These are phyloP conservation scores for Entomortierella parvispora DNA, from an alignment of 192 early-diverging fungal species.

Conservation along the genomic window DNA sequence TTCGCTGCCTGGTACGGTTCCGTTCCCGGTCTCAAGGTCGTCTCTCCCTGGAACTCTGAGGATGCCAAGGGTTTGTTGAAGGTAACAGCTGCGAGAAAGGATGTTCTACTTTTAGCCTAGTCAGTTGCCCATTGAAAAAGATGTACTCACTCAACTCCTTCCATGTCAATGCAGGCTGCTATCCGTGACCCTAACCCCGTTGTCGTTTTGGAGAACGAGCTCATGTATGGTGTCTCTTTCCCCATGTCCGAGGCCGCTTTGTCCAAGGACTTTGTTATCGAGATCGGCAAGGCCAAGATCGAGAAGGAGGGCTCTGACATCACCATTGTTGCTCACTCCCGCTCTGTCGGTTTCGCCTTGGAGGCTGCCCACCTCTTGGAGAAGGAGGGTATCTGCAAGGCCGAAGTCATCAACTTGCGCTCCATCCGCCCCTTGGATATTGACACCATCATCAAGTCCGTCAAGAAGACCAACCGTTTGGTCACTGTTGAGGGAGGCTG, in stretches of 20 bases:
- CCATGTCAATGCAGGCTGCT: constrained; percentile 68
- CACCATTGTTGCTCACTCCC: constrained; percentile 95
- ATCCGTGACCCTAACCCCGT: constrained; percentile 99
- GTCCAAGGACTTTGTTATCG: constrained; percentile 84
- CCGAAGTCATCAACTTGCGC: constrained; percentile 96
- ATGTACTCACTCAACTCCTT: not conserved
- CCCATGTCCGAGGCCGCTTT: constrained; percentile 76
- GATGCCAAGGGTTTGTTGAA: constrained; percentile 98
- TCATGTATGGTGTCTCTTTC: constrained; percentile 95
- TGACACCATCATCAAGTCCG: constrained; percentile 87
- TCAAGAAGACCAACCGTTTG: constrained; percentile 98
- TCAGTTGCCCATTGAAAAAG: not conserved
- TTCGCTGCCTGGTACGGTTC: constrained; percentile 99
- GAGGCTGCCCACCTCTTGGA: constrained; percentile 89
- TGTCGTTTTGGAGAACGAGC: constrained; percentile 95
- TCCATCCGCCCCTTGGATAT: constrained; percentile 97
- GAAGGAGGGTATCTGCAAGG: constrained; percentile 80
- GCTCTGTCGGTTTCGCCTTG: constrained; percentile 83
- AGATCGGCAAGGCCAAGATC: constrained; percentile 95
- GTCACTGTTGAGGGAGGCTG: constrained; percentile 97
- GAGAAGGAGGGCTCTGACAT: constrained; percentile 78
- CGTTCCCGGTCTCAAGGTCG: constrained; percentile 97
- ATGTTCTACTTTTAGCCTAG: not conserved
- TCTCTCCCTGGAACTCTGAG: constrained; percentile 95
- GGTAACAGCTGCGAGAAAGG: constrained; percentile 20